Evolutionary conservation across 768 basidiomycete genomes (phyloP), one percentile per base, ranked within the genome.

Genomic region (Dioszegia crocea): DNA sequence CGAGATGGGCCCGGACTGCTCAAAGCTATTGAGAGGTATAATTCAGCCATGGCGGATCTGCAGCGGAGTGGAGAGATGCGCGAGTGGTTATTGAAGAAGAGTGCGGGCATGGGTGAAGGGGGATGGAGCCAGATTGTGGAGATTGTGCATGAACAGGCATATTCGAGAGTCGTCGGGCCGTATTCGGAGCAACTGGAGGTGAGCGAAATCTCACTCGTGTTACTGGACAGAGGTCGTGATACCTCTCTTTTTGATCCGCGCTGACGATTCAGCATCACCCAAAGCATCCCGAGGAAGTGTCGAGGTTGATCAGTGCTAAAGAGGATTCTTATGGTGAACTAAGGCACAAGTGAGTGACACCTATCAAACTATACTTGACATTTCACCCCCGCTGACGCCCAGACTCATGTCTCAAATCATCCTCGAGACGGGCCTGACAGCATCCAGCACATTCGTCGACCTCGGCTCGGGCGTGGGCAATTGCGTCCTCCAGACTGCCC

Each of bases 151-250:
- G 91, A 92, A 43, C 91, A 97, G 79, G 88, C 86, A 36, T 98
- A 99, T 70, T 91, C 97, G 70, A 84, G 96, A 26, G 84, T 85
- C 17, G 92, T 97, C 1, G 93, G 93, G 4, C 96, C 96, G 0
- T 84, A 88, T 67, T 84, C 92, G n/a, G 83, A 84, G 52, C 83
- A 82, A 57, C 81, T 98, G 54, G 86, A 83, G 69, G 84, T 86
- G 65, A 93, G 97, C 75, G 84, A 67, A 84, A 54, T 3, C 11
- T n/a, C 21, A 8, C n/a, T 12, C 3, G 17, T 29, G 47, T 17
- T 11, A 11, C 14, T 16, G 1, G 33, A 30, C 3, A 23, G 17
- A 23, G 19, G 31, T 4, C 4, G 46, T 16, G 8, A 33, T 6
- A 33, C 8, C 14, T 6, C 14, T 33, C 33, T 33, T 33, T 33